Conservation (phyloP, 2,329 filamentous ascomycete genomes). For the Ophiostoma sp. region DNA sequence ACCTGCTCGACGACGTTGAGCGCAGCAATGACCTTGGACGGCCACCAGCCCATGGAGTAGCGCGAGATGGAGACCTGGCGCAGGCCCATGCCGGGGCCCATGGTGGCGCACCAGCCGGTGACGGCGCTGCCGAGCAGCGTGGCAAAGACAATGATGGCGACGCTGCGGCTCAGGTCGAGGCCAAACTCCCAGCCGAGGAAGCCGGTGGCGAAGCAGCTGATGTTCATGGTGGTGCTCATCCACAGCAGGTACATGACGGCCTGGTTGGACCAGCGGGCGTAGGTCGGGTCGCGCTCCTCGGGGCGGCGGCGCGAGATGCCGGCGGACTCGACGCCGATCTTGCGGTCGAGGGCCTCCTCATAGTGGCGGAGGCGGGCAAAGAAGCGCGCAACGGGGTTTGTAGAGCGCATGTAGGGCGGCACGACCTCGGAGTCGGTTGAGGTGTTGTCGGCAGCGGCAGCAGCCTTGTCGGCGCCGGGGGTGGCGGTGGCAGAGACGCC, state of each 20-base stretch:
- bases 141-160: slow-evolving; percentile 43
- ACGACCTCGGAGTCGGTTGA: slow-evolving; percentile 17
- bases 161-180: slow-evolving; percentile 40
- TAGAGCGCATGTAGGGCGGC: slow-evolving; percentile 23
- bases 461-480: slow-evolving; percentile 10
- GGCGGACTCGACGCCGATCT: slow-evolving; percentile 46
- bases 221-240: slow-evolving; percentile 49
- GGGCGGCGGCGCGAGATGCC: slow-evolving; percentile 43
- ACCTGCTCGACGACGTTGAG: slow-evolving; percentile 48
- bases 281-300: slow-evolving; percentile 39
- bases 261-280: slow-evolving; percentile 38
- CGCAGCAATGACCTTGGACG: slow-evolving; percentile 45
- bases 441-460: not conserved
- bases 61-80: slow-evolving; percentile 48
- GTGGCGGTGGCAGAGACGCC: slow-evolving; percentile 19
- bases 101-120: slow-evolving; percentile 46
- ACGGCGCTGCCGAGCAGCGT: slow-evolving; percentile 42
- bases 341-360: slow-evolving; percentile 42
- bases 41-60: slow-evolving; percentile 49
- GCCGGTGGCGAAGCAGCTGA: slow-evolving; percentile 47
- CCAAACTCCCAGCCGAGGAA: slow-evolving; percentile 48
- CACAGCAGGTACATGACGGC: slow-evolving; percentile 49
- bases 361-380: slow-evolving; percentile 38
- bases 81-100: slow-evolving; percentile 46
- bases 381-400: slow-evolving; percentile 29